Conservation (phyloP, 148 eudicot genomes). For the Diospyros kaki region DNA sequence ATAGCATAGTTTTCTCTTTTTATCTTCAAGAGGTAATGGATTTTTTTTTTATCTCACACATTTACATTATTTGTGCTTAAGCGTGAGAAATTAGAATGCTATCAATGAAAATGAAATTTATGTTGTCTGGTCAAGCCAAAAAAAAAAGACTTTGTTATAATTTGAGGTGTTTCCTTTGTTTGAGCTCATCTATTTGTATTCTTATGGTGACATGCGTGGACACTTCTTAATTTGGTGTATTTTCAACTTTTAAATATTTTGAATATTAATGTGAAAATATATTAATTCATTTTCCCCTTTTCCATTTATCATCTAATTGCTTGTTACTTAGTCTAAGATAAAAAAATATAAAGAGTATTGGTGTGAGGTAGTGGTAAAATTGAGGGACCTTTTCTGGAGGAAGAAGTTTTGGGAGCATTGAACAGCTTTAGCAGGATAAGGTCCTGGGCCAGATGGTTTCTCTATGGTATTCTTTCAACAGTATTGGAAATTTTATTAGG, state of each 20-base stretch:
- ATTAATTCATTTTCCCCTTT: conserved; percentile 4
- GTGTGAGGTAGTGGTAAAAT: neutral
- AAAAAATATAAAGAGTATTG: neutral
- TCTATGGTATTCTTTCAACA: too few species aligned
- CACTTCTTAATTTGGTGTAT: neutral
- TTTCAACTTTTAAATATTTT: neutral
- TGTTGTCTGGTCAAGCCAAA: too few species aligned
- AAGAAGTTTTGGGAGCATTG: too few species aligned
- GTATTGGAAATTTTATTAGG: too few species aligned
- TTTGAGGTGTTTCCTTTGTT: neutral
- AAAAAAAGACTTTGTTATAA: neutral
- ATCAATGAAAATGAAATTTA: neutral
- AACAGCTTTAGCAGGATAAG: too few species aligned
- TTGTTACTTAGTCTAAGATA: conserved; percentile 3
- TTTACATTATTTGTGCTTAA: neutral
- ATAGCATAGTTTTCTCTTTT: conserved; percentile 44
- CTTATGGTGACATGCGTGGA: neutral
- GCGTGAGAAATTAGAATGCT: neutral
- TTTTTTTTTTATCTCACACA: neutral
- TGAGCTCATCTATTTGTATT: neutral
- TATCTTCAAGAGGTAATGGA: conserved; percentile 76
- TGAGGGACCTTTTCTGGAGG: neutral
- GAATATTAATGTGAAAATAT: neutral
- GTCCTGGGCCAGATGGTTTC: too few species aligned
- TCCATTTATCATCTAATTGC: neutral